Base-by-base conservation (phyloP, 495 filamentous ascomycete species). In the Neurospora sp. region DNA sequence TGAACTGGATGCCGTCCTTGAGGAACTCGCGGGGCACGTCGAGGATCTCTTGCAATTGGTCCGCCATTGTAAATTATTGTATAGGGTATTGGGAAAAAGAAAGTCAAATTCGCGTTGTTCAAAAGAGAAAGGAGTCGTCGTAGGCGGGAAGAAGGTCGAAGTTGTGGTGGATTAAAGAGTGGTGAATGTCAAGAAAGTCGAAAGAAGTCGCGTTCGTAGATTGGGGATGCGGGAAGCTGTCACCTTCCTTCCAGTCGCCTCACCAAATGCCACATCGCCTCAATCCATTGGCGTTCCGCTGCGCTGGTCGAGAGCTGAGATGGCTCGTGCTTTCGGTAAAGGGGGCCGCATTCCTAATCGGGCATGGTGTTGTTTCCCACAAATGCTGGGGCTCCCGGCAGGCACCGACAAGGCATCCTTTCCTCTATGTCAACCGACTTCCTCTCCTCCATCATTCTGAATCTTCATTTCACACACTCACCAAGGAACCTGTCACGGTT, bases 11-110 rank as follows among this genome's bases (percentile, higher is more conserved):
- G 74, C 93, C 93, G 76, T 96, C 93, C 75, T 88, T 89, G 75
- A 95, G 78, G 82, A 96, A 96, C 80, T 94, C 92, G 81, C 88
- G 86, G 72, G 93, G 93, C 79, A 94, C 90, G 80, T 94, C 93
- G 76, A 90, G 86, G 76, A 94, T 83, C 77, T 94, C 92, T 79
- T 93, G 90, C 73, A 94, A 78, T 78, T 92, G 90, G 78, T 95
- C 93, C 72, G 92, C 89, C 91, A 92, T 93, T 73, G 73, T 74
- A 72, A 59, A 62, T 73, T 59, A 72, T 69, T 75, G 59, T 73
- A 34, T 36, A 34, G 54, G 28, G 6, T 66, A 19, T 34, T 66
- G 13, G 54, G 11, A 0, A 62, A 17, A 36, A 36, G 31, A 0
- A 34, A 66, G 54, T 7, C 28, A 5, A 5, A 34, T 31, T 34